These are phyloP conservation scores for Termitomyces sp. DNA, from an alignment of 768 basidiomycete genomes.

Conservation along the genomic window DNA sequence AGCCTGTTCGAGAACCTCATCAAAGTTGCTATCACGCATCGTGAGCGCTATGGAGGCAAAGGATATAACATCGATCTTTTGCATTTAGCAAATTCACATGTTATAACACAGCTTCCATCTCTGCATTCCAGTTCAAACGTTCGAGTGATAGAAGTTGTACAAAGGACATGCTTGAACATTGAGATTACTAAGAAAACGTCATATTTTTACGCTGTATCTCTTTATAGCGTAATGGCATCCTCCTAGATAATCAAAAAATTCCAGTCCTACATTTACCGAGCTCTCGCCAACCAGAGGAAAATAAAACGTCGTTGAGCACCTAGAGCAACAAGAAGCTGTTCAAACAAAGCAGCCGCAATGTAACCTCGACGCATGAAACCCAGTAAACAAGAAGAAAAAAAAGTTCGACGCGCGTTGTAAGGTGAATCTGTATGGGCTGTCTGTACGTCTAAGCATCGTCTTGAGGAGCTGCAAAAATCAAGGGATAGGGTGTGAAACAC, in stretches of 20 bases:
- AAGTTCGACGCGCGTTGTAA: background rate
- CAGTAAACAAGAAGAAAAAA: background rate
- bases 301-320: background rate
- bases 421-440: background rate
- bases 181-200: background rate
- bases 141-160: too few species aligned
- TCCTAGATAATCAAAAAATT: background rate
- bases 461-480: background rate
- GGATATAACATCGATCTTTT: too few species aligned
- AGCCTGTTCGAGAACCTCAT: background rate
- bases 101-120: too few species aligned
- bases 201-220: background rate
- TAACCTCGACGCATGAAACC: background rate
- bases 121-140: too few species aligned
- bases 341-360: background rate
- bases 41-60: too few species aligned
- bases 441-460: conserved; percentile 4
- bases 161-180: background rate
- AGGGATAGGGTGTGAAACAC: background rate
- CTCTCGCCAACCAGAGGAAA: background rate
- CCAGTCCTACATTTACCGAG: background rate
- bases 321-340: background rate
- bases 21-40: background rate
- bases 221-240: background rate
- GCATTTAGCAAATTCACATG: too few species aligned